phyloP scores from a whole-genome alignment of 139 green algal species.

The Pleodorina starrii region DNA sequence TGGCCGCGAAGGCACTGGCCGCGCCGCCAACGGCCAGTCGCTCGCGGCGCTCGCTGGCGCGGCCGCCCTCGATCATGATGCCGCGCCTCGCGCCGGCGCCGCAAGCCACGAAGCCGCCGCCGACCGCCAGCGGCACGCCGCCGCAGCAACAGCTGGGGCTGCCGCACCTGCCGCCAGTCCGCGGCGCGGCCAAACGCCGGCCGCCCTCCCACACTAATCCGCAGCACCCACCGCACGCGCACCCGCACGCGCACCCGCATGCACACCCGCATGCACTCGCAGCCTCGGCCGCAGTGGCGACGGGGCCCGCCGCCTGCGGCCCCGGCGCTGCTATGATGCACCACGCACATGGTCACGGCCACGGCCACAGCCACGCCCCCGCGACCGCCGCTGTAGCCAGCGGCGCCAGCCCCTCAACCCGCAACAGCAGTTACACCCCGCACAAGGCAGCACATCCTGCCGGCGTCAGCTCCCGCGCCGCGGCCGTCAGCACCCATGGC shows the following conservation, averaged over 20 bases:
- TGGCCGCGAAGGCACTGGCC: background rate
- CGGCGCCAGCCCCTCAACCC: no score
- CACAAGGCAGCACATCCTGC: background rate
- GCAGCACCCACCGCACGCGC: background rate
- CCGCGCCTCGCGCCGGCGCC: background rate
- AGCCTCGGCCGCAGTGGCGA: no score
- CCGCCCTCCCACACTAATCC: background rate
- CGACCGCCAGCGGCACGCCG: no score
- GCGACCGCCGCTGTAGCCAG: no score
- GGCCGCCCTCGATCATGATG: background rate
- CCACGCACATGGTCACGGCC: no score
- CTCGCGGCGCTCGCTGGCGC: background rate
- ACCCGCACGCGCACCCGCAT: background rate
- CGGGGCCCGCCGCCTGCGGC: no score
- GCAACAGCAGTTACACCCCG: background rate
- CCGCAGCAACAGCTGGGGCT: background rate
- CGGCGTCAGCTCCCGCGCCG: background rate
- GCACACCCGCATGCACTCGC: background rate
- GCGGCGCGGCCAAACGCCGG: background rate
- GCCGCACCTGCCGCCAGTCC: background rate
- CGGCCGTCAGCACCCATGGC: background rate
- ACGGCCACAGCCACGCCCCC: no score
- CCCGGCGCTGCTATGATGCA: no score
- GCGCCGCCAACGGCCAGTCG: background rate
- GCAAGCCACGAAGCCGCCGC: no score